A percentile compares a stretch with the other conserved stretches of the same genome.
Conservation (phyloP, 2,329 filamentous ascomycete genomes). For the Xylariaceae sp. region DNA sequence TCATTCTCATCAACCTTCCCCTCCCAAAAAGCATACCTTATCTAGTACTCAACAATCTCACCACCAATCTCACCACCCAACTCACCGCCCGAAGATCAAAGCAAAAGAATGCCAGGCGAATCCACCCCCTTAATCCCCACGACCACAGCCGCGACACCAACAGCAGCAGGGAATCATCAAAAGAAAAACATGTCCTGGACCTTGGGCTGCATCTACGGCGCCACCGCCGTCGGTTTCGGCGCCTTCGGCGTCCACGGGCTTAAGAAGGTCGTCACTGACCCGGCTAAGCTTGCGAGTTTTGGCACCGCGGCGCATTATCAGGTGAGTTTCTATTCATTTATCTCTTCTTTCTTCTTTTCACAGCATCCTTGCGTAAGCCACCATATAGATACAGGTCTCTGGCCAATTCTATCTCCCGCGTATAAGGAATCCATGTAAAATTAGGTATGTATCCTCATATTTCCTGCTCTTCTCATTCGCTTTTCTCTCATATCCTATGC, state of each 20-base stretch:
- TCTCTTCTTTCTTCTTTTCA: not conserved
- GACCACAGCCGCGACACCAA: conserved; percentile 10
- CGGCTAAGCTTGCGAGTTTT: conserved; percentile 54
- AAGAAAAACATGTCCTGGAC: conserved; percentile 47
- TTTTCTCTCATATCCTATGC: not conserved
- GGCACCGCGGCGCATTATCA: conserved; percentile 63
- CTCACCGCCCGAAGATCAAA: not conserved
- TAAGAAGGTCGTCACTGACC: conserved; percentile 55
- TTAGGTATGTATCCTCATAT: not conserved
- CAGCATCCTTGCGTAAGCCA: too few species aligned
- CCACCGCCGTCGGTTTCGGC: conserved; percentile 54
- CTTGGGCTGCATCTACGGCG: conserved; percentile 57
- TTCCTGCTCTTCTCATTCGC: not conserved
- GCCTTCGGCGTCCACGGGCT: conserved; percentile 65
- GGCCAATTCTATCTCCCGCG: too few species aligned
- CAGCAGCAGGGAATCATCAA: not conserved
- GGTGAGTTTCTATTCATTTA: conserved; percentile 33
- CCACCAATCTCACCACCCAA: too few species aligned
- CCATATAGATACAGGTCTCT: too few species aligned
- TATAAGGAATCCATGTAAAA: not conserved
- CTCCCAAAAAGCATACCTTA: too few species aligned
- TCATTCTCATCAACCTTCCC: too few species aligned
- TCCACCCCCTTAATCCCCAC: conserved; percentile 17
- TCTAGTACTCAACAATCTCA: too few species aligned
- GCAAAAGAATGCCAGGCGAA: conserved; percentile 15